Evolutionary conservation across 202 grass and related monocot genomes (phyloP).

Genomic region (Elaeis oleifera): DNA sequence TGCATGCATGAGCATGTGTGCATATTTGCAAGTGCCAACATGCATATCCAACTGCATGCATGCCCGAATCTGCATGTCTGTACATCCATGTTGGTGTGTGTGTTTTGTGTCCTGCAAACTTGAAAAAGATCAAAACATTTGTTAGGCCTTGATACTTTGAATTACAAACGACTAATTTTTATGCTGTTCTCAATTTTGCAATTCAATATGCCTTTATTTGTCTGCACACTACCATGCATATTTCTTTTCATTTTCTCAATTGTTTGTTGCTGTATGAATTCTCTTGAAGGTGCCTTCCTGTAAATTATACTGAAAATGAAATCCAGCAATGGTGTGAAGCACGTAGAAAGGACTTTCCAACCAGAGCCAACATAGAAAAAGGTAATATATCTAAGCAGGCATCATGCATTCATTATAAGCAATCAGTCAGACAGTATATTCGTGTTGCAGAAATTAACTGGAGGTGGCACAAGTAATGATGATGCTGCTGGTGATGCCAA

Average conservation of each 20-base stretch:
- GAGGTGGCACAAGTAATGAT: conserved; percentile 18
- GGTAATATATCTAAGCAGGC: conserved; percentile 19
- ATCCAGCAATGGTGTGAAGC: conserved; percentile 81
- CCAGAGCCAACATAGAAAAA: conserved; percentile 39
- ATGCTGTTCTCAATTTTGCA: background rate
- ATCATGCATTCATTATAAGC: conserved; percentile 7
- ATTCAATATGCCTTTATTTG: background rate
- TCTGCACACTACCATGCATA: background rate
- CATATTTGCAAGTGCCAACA: too few species aligned
- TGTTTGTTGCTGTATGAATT: background rate
- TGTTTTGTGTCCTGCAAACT: too few species aligned
- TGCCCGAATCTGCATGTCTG: too few species aligned
- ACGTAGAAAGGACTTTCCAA: conserved; percentile 78
- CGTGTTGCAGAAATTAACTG: conserved; percentile 53
- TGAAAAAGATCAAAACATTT: too few species aligned
- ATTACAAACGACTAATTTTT: background rate
- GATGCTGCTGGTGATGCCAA: conserved; percentile 38
- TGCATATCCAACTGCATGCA: too few species aligned
- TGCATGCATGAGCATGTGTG: too few species aligned
- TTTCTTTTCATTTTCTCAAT: background rate
- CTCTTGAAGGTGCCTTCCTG: conserved; percentile 34
- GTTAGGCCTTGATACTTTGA: too few species aligned
- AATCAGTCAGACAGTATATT: background rate
- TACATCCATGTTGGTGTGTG: too few species aligned
- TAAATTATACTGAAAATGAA: conserved; percentile 67